Conservation (phyloP, 768 basidiomycete species). For the Collybiopsis luxurians region DNA sequence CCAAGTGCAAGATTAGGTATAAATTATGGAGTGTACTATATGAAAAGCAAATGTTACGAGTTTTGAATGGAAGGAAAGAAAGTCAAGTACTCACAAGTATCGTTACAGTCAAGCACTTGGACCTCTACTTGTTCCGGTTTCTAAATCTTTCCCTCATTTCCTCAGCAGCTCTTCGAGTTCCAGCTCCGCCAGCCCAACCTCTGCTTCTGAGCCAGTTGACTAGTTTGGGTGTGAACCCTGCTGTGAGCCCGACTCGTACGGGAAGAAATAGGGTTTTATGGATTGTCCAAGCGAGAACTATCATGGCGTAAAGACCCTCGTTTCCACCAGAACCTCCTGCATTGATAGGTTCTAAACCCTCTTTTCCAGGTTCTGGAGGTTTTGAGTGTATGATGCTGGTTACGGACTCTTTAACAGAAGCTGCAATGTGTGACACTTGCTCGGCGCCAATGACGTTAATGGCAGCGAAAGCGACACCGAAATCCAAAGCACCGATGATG, state of each 20-base stretch:
- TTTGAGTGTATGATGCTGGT: constrained; percentile 43
- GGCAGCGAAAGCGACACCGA: constrained; percentile 77
- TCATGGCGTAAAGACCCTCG: constrained; percentile 87
- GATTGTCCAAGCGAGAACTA: constrained; percentile 89
- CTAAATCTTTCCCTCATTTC: constrained; percentile 47
- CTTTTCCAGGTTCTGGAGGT: constrained; percentile 64
- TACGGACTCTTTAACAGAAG: constrained; percentile 51
- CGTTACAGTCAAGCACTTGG: not conserved
- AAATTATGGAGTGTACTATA: constrained; percentile 4
- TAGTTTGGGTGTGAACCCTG: constrained; percentile 79
- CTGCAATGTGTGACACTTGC: constrained; percentile 70
- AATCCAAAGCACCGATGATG: constrained; percentile 72
- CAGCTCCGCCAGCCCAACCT: constrained; percentile 82
- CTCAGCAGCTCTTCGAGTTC: constrained; percentile 60
- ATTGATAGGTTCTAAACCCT: constrained; percentile 52
- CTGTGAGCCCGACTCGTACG: constrained; percentile 84
- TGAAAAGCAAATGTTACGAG: not conserved
- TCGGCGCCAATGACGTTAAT: constrained; percentile 91
- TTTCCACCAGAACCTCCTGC: constrained; percentile 38
- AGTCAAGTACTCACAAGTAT: not conserved
- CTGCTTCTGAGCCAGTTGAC: constrained; percentile 78
- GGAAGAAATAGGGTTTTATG: constrained; percentile 96
- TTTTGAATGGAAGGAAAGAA: not conserved
- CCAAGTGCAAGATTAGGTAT: not conserved
- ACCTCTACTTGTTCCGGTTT: constrained; percentile 25